Base-by-base conservation (phyloP, 176 grass and related monocot species). In the Aegilops umbellulata region DNA sequence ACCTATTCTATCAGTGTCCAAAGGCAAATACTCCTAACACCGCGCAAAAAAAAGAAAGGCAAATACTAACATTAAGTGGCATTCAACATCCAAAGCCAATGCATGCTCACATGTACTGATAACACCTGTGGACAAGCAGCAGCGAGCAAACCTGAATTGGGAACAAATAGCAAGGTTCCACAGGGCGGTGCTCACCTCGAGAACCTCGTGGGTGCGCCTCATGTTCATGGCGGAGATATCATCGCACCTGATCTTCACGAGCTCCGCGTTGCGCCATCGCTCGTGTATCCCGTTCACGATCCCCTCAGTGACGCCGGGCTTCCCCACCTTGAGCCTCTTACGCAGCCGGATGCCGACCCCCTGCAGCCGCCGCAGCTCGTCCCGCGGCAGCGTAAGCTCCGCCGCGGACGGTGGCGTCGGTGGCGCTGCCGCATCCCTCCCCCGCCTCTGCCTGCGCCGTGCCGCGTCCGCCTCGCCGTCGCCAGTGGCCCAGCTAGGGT, bases 241-340 rank as follows among this genome's bases (percentile, higher is more conserved):
- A 15, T 94, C 92, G 69, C 90, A 98, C 86, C 86, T 92, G 60
- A 98, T 36, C 82, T 98, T 98, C 1, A 95, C 93, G 49, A 98
- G 84, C 60, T 98, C 96, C 1, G 41, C 82, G 35, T 87, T 91
- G 74, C 90, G 82, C 96, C 96, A 98, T 8, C 96, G 82, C 65
- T 98, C 93, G 47, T 98, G 96, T 80, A 98, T 95, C 65, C 90
- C 96, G 25, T 94, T 98, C 69, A 95, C 90, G 22, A 94, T 92
- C 35, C 96, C 91, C 75, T 98, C 96, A 11, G 91, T 98, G 47
- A 98, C 85, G 2, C 96, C 91, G 0, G 93, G 80, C 84, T 95
- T 98, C 22, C 93, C 96, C 7, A 98, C 69, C 77, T 89, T 95
- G 51, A 95, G 84, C 79, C 86, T 83, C 32, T 86, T 92, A 17